Base-by-base conservation (phyloP, 352 stramenopile genomes). In the Globisporangium camurandrum region DNA sequence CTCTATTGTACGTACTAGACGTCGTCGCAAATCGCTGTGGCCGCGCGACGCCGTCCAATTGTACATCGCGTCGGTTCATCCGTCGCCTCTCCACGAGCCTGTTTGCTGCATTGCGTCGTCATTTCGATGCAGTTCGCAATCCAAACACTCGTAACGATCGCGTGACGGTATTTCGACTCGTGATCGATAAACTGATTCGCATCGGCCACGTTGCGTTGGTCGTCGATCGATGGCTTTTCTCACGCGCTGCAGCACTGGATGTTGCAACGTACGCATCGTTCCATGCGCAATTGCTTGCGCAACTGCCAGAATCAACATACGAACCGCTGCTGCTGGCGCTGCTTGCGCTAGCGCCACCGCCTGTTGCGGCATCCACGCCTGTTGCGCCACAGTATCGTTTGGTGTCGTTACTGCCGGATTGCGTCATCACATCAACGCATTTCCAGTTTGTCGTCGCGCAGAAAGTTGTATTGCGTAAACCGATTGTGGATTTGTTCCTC, bases 381-480 rank as follows among this genome's bases (percentile, higher is more conserved):
- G 22, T 33, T 30, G 38, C 23, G 4, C 61, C 73, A 20, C 82
- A 84, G 53, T 85, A 87, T 47, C 56, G 49, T 6, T 57, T 89
- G 11, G 49, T 87, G 12, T 64, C 63, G 24, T 49, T 75, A 10
- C 46, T 87, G 17, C 69, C 78, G 2, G 20, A 22, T 0, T 22
- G 51, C 5, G 4, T 89, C 26, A 62, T 44, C 24, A 6, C 40
- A n/a, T 82, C 63, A 48, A 67, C 71, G 33, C 75, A 89, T 41
- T 83, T 89, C 44, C 67, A 82, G 51, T 85, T 75, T 50, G 64
- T 80, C 11, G 49, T 89, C 16, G 56, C 62, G 7, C 73, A 87
- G 54, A 87, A 87, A 37, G 23, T 89, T 22, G 48, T 89, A 19
- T 62, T 86, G 19, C 59, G 58, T 23, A 80, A 70, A 37, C 56